Percentiles rank a stretch among this genome's conserved stretches.
Evolutionary conservation across 2,329 filamentous ascomycete species (phyloP).

Genomic region (Chaetothyriales sp.): DNA sequence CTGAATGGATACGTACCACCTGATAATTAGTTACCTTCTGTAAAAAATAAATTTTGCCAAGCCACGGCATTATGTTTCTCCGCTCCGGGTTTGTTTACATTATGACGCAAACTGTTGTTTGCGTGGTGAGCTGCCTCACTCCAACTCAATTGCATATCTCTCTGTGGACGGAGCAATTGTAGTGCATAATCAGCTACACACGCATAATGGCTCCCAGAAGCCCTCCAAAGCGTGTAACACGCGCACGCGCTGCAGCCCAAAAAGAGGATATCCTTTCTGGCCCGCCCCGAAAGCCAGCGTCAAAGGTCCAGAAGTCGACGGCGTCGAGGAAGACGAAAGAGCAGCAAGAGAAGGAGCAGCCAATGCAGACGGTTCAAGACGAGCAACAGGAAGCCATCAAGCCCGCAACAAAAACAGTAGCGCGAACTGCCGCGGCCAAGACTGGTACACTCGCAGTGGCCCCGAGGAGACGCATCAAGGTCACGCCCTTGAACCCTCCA

Average conservation of each 20-base stretch:
- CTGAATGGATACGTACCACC: too few species aligned
- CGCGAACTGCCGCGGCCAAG: constrained; percentile 1
- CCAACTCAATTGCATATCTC: neutral
- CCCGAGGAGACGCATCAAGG: constrained; percentile 15
- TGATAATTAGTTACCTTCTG: too few species aligned
- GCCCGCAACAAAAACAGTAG: constrained; percentile 9
- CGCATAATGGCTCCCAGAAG: constrained; percentile 14
- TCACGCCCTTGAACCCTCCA: constrained; percentile 12
- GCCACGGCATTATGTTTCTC: neutral
- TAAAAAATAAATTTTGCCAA: neutral
- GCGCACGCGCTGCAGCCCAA: constrained; percentile 17
- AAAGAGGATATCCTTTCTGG: constrained; percentile 9
- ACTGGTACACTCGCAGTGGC: constrained; percentile 11
- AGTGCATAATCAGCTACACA: neutral
- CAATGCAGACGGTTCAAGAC: constrained; percentile 8
- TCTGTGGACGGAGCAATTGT: neutral
- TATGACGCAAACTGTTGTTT: neutral
- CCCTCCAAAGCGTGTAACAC: constrained; percentile 21
- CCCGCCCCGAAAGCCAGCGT: constrained; percentile 11
- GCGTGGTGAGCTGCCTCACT: too few species aligned
- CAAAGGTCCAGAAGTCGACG: constrained; percentile 2
- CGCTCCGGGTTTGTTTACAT: neutral
- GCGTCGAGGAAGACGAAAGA: constrained; percentile 11
- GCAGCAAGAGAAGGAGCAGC: constrained; percentile 10
- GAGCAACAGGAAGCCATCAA: constrained; percentile 3